Evolutionary conservation across 768 basidiomycete genomes (phyloP).

Genomic region (Termitomyces titanicus): DNA sequence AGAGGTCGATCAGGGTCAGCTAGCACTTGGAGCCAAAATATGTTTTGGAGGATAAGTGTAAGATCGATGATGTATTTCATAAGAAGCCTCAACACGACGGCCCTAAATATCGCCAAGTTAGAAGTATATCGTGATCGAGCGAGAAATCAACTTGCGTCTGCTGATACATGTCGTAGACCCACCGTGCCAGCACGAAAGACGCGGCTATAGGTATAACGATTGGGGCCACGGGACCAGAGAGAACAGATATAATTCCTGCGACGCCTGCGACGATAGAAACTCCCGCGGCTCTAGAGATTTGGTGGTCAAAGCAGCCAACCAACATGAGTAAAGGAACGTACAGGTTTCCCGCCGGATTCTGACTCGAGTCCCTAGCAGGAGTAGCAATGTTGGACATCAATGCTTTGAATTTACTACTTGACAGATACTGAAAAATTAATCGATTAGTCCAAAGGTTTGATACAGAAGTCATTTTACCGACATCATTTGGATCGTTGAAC

Average conservation of each 20-base stretch:
- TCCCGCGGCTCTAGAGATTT: slow-evolving; percentile 1
- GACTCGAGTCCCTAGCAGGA: neutral
- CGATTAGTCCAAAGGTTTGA: neutral
- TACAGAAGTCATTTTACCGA: neutral
- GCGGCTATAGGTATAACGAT: slow-evolving; percentile 19
- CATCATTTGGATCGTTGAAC: slow-evolving; percentile 20
- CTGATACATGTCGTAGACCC: slow-evolving; percentile 18
- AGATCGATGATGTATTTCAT: slow-evolving; percentile 21
- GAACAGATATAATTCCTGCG: slow-evolving; percentile 11
- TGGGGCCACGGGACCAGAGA: slow-evolving; percentile 16
- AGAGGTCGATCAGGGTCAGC: neutral
- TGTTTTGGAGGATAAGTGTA: slow-evolving; percentile 16
- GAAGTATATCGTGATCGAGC: neutral
- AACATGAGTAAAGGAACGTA: neutral
- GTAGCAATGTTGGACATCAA: slow-evolving; percentile 15
- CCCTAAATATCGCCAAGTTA: slow-evolving; percentile 2
- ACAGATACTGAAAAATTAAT: slow-evolving; percentile 13
- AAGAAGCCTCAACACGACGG: slow-evolving; percentile 9
- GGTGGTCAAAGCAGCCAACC: neutral
- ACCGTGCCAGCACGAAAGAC: slow-evolving; percentile 14
- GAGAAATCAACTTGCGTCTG: slow-evolving; percentile 13
- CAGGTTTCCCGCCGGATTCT: slow-evolving; percentile 4
- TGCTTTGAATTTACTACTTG: slow-evolving; percentile 14
- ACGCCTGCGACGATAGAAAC: slow-evolving; percentile 12
- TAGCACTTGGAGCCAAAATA: slow-evolving; percentile 15